Conservation (phyloP, 805 yeast genomes). For the Saturnispora sanitii region DNA sequence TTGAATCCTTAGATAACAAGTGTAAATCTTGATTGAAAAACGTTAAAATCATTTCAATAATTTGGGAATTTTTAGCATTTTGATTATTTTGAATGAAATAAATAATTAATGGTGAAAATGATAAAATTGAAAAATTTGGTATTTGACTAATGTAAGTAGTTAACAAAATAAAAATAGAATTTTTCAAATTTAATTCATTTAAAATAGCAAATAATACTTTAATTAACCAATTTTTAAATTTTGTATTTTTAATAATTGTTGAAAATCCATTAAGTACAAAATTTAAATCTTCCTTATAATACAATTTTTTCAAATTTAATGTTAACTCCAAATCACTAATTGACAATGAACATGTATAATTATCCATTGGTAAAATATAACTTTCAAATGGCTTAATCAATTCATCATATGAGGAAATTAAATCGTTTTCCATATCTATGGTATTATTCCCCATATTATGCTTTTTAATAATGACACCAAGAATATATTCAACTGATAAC, state of each 20-base stretch:
- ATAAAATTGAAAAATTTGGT: conserved; percentile 22
- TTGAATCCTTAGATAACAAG: conserved; percentile 10
- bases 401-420: conserved; percentile 18
- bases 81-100: conserved; percentile 18
- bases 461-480: conserved; percentile 32
- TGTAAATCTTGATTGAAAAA: conserved; percentile 17
- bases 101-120: conserved; percentile 24
- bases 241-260: conserved; percentile 8
- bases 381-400: conserved; percentile 14
- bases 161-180: conserved; percentile 27
- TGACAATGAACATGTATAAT: conserved; percentile 28
- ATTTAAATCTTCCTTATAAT: conserved; percentile 11
- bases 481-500: conserved; percentile 29
- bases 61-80: conserved; percentile 13
- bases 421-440: conserved; percentile 14
- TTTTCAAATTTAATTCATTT: conserved; percentile 24
- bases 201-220: conserved; percentile 27
- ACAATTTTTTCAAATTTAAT: conserved; percentile 5
- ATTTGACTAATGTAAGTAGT: conserved; percentile 24
- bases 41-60: conserved; percentile 16
- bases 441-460: conserved; percentile 15
- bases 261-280: conserved; percentile 14
- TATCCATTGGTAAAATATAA: conserved; percentile 27
- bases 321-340: conserved; percentile 23
- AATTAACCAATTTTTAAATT: conserved; percentile 25